Conservation (phyloP, 345 rosid species). For the Arabis hirsuta region DNA sequence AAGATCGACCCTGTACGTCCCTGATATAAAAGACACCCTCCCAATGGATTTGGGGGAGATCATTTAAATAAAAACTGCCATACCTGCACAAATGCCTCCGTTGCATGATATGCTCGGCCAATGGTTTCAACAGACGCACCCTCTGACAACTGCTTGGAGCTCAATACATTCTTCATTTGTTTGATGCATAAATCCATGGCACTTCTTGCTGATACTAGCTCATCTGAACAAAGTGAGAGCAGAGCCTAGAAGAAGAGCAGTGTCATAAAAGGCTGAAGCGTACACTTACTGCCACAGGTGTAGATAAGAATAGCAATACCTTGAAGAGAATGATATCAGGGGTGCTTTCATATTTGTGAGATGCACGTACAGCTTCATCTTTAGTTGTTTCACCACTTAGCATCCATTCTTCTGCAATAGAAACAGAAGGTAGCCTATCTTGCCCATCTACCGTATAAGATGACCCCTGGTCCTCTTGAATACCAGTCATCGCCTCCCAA, state of each 20-base stretch:
- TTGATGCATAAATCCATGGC: slow-evolving; percentile 79
- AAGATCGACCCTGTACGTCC: slow-evolving; percentile 4
- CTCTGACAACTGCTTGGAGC: slow-evolving; percentile 83
- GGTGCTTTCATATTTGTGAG: slow-evolving; percentile 91
- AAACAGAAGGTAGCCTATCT: slow-evolving; percentile 86
- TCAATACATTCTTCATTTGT: slow-evolving; percentile 83
- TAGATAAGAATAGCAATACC: slow-evolving; percentile 53
- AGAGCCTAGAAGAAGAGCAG: slow-evolving; percentile 67
- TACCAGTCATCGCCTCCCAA: slow-evolving; percentile 98
- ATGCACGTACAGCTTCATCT: slow-evolving; percentile 81
- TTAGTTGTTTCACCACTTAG: slow-evolving; percentile 74
- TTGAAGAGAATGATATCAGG: slow-evolving; percentile 92
- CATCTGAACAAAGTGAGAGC: slow-evolving; percentile 90
- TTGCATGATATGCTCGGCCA: slow-evolving; percentile 89
- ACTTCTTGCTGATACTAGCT: slow-evolving; percentile 80
- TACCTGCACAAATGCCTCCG: slow-evolving; percentile 95
- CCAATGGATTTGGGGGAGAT: slow-evolving; percentile 3
- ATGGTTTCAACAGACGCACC: slow-evolving; percentile 88
- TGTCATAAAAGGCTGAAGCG: slow-evolving; percentile 21
- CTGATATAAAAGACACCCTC: slow-evolving; percentile 21
- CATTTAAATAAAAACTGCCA: slow-evolving; percentile 8
- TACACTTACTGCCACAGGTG: slow-evolving; percentile 11
- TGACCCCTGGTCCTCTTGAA: slow-evolving; percentile 74
- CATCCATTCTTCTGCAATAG: slow-evolving; percentile 97
- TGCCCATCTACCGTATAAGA: slow-evolving; percentile 73